Evolutionary conservation across 345 rosid species (phyloP).

Genomic region (Syzygium jambos): DNA sequence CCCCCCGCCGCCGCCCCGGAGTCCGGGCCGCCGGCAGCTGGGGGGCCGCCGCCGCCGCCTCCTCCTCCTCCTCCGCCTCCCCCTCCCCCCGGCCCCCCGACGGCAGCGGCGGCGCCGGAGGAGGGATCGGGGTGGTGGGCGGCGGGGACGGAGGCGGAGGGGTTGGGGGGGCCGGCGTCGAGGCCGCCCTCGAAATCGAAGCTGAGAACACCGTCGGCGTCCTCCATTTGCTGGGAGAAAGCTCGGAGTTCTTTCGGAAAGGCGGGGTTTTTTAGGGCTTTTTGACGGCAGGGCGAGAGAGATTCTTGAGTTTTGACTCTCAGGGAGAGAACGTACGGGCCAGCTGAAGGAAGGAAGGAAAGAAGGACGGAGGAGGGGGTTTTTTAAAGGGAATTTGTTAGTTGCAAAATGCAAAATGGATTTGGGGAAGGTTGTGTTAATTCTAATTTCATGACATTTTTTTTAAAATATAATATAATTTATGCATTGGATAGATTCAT

Average conservation of each 20-base stretch:
- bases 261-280: not conserved
- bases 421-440: no score
- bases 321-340: not conserved
- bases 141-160: slow-evolving; percentile 52
- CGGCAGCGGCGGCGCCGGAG: slow-evolving; percentile 13
- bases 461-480: no score
- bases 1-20: slow-evolving; percentile 6
- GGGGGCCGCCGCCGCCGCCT: slow-evolving; percentile 3
- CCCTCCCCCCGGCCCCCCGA: no score
- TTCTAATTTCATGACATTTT: no score
- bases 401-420: not conserved
- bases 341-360: no score
- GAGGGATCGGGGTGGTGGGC: slow-evolving; percentile 21
- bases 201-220: slow-evolving; percentile 84
- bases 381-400: not conserved
- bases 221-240: slow-evolving; percentile 31
- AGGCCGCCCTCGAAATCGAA: slow-evolving; percentile 98
- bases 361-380: no score
- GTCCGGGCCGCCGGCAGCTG: not conserved
- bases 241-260: not conserved
- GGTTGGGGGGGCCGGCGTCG: slow-evolving; percentile 45
- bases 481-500: no score
- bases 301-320: not conserved
- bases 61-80: slow-evolving; percentile 2
- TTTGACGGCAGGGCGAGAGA: not conserved